Evolutionary conservation across 1,139 yeast species (phyloP).

Genomic region (Meyerozyma smithsonii): DNA sequence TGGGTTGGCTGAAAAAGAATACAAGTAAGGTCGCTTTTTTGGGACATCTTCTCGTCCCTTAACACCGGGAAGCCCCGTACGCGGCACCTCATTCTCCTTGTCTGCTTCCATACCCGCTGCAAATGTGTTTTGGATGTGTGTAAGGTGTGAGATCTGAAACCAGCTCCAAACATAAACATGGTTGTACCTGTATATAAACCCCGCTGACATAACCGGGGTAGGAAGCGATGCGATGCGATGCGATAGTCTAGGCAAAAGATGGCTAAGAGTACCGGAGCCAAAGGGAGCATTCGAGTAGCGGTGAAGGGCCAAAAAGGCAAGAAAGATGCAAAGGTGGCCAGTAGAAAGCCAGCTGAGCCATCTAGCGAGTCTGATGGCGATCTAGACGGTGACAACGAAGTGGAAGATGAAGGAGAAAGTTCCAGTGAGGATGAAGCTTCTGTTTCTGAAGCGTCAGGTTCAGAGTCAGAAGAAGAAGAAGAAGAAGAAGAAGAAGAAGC

Average conservation of each 20-base stretch:
- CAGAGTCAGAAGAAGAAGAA: slow-evolving; percentile 22
- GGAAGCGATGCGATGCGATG: slow-evolving; percentile 2
- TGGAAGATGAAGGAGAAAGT: neutral
- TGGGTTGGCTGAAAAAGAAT: neutral
- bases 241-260: neutral
- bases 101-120: neutral
- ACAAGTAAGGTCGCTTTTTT: neutral
- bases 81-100: neutral
- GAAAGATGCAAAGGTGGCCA: slow-evolving; percentile 2
- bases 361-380: slow-evolving; percentile 12
- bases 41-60: neutral
- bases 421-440: neutral
- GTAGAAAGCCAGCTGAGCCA: slow-evolving; percentile 6
- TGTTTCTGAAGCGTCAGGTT: slow-evolving; percentile 5
- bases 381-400: slow-evolving; percentile 9
- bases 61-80: neutral
- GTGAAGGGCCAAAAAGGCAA: neutral
- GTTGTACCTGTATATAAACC: neutral
- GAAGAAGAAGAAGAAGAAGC: no score
- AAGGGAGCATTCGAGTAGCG: neutral
- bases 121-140: neutral
- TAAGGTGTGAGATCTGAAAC: neutral
- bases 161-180: slow-evolving; percentile 1
- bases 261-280: neutral
- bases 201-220: neutral